These are phyloP conservation scores for Eucalyptus pauciflora DNA, from an alignment of 345 rosid species.

Conservation along the genomic window DNA sequence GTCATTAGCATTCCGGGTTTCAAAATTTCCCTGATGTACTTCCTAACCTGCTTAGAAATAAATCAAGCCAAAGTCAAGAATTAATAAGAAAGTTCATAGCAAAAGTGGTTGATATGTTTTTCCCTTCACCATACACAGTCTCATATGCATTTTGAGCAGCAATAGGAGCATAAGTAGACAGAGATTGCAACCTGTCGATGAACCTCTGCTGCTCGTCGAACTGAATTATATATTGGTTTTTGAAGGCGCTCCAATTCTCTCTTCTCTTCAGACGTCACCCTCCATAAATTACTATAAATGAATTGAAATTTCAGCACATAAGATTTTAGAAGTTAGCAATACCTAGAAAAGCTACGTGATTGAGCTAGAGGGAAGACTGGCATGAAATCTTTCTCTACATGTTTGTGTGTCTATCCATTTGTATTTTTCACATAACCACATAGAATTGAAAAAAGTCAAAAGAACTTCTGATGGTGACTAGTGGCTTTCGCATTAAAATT, in stretches of 20 bases:
- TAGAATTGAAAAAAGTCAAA: neutral
- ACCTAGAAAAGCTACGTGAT: neutral
- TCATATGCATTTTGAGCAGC: neutral
- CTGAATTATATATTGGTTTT: slow-evolving; percentile 80
- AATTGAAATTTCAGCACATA: neutral
- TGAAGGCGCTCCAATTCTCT: slow-evolving; percentile 79
- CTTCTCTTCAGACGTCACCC: slow-evolving; percentile 93
- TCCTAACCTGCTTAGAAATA: slow-evolving; percentile 40
- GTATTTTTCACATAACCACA: neutral
- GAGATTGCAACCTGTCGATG: slow-evolving; percentile 71
- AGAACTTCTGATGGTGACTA: neutral
- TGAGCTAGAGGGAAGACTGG: neutral
- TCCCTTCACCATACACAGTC: neutral
- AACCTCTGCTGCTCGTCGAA: slow-evolving; percentile 96
- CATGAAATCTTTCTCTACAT: neutral
- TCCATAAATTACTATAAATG: slow-evolving; percentile 70
- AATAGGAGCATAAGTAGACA: neutral
- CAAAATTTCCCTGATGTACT: slow-evolving; percentile 66
- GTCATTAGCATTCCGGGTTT: slow-evolving; percentile 95
- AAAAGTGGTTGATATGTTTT: neutral
- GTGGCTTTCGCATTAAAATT: neutral
- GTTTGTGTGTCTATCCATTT: neutral
- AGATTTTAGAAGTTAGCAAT: neutral
- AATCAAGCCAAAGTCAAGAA: neutral
- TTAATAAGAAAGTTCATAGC: neutral